Conservation (phyloP, 805 yeast genomes). For the Wickerhamiella kurtzmanii region DNA sequence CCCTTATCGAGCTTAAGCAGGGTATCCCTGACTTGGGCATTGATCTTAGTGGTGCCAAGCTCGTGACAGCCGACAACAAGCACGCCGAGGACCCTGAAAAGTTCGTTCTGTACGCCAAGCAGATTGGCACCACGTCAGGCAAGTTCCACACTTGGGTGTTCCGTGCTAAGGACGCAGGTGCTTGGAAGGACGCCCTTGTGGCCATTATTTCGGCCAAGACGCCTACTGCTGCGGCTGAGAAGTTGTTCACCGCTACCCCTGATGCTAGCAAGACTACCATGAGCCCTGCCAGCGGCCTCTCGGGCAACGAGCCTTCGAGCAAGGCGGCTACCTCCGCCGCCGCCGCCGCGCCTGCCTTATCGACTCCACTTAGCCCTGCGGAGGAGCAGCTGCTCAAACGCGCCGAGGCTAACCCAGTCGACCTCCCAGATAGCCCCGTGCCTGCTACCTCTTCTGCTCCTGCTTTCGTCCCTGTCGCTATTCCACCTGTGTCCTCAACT, state of each 20-base stretch:
- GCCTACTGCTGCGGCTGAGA: neutral
- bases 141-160: constrained; percentile 90
- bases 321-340: neutral
- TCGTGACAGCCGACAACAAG: constrained; percentile 62
- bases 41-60: constrained; percentile 42
- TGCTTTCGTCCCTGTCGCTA: neutral
- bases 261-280: neutral
- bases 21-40: constrained; percentile 18
- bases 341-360: neutral
- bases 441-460: neutral
- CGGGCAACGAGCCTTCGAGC: neutral
- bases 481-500: neutral
- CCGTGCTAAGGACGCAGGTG: constrained; percentile 66
- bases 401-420: too few relatives aligned
- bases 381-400: neutral
- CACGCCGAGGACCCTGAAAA: constrained; percentile 39
- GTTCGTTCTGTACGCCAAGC: constrained; percentile 46
- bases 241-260: neutral
- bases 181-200: constrained; percentile 73
- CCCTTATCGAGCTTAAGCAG: constrained; percentile 73
- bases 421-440: too few relatives aligned
- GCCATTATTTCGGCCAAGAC: constrained; percentile 36
- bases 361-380: neutral
- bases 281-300: neutral
- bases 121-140: constrained; percentile 19